These are phyloP conservation scores for Dothidotthia symphoricarpi DNA, from an alignment of 2,329 filamentous ascomycete species.

Conservation along the genomic window DNA sequence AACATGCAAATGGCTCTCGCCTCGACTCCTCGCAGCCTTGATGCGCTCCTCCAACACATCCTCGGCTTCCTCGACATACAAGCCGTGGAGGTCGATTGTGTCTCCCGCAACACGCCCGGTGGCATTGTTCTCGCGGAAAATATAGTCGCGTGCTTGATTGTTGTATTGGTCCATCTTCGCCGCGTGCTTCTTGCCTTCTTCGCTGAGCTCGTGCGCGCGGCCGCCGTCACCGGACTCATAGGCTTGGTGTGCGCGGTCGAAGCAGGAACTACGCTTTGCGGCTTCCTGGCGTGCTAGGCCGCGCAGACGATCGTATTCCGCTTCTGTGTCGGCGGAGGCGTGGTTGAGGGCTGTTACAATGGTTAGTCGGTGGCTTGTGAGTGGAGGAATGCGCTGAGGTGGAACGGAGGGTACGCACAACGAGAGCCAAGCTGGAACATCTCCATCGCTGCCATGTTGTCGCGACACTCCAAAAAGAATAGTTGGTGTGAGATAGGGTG, in stretches of 20 bases:
- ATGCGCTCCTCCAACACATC: conserved; percentile 85
- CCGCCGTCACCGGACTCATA: conserved; percentile 82
- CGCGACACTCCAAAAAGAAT: conserved; percentile 8
- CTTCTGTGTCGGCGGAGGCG: conserved; percentile 54
- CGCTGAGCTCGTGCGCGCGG: conserved; percentile 76
- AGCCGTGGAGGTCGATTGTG: conserved; percentile 90
- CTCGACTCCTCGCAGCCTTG: conserved; percentile 67
- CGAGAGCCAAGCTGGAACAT: conserved; percentile 40
- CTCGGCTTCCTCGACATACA: conserved; percentile 93
- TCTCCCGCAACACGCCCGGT: conserved; percentile 70
- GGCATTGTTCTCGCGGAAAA: conserved; percentile 94
- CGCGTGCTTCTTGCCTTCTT: conserved; percentile 82
- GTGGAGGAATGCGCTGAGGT: background rate
- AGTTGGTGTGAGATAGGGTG: background rate
- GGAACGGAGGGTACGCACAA: conserved; percentile 19
- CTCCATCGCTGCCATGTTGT: conserved; percentile 31
- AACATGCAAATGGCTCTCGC: conserved; percentile 82
- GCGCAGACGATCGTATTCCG: conserved; percentile 88
- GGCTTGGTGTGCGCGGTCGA: conserved; percentile 67
- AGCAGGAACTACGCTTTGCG: conserved; percentile 72
- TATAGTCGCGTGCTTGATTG: conserved; percentile 85
- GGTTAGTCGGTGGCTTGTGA: background rate
- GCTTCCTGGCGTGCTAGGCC: conserved; percentile 79
- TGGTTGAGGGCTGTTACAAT: conserved; percentile 35
- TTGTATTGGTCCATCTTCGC: conserved; percentile 85